Base-by-base conservation (phyloP, 495 filamentous ascomycete genomes). In the Terfezia claveryi region DNA sequence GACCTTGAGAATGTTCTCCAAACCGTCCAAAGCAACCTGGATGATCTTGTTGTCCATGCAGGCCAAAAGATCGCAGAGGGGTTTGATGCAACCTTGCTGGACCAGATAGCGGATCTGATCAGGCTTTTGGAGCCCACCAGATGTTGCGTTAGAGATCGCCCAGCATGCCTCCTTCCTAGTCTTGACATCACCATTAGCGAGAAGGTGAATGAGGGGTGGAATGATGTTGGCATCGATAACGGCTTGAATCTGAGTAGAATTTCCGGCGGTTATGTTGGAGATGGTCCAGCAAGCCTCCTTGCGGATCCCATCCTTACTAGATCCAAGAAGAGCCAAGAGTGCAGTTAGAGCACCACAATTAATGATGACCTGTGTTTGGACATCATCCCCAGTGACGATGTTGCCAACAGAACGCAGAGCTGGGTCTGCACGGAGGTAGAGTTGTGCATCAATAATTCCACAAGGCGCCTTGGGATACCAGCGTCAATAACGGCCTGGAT, bases 271-370 rank as follows among this genome's bases (percentile, higher is more conserved):
- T 64, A 99, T 81, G 73, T 99, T 99, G 61, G 87, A 94, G 61
- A 99, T 99, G 36, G 92, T 99, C 92, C 92, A 99, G 76, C 92
- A 99, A 32, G 92, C 92, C 69, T 99, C 92, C 74, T 99, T 99
- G 55, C 92, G 87, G 57, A 99, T 99, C 10, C 92, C 92, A 63
- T 99, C 92, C 74, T 99, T 99, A 66, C 81, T 84, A 54, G 91
- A 96, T 72, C 87, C 83, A 54, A 99, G 74, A 9, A 99, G 81
- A 23, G 88, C 88, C 36, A 95, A 75, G 17, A 99, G 75, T 55
- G 88, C 93, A 38, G 88, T 82, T 12, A 99, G 74, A 52, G 92
- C 80, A 52, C 92, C 92, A 63, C 86, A 93, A 76, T 99, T 99
- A 68, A 99, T 96, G 68, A 99, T 95, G 54, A 99, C 87, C 67